These are phyloP conservation scores for Eucalyptus guilfoylei DNA, from an alignment of 345 rosid genomes.

Conservation along the genomic window DNA sequence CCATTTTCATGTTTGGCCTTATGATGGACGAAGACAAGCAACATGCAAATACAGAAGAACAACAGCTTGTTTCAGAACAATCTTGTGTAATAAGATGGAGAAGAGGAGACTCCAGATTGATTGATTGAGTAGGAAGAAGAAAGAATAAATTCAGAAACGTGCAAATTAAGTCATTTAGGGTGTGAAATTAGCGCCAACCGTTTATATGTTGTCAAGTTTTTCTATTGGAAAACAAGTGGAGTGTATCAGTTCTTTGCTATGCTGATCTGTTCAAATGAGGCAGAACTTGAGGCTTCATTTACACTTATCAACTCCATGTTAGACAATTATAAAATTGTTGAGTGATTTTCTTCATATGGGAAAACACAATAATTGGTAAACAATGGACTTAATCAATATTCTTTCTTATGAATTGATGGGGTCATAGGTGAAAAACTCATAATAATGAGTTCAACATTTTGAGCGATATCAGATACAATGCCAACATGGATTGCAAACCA, in stretches of 20 bases:
- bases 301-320: background rate
- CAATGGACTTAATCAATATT: background rate
- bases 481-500: background rate
- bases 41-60: background rate
- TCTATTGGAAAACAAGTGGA: background rate
- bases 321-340: background rate
- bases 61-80: background rate
- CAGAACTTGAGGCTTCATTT: background rate
- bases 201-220: background rate
- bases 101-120: background rate
- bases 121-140: background rate
- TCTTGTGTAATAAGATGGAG: background rate
- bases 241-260: background rate
- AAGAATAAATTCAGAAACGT: background rate
- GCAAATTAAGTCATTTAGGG: background rate
- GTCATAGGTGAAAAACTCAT: background rate
- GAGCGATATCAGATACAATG: background rate
- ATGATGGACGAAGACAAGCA: background rate
- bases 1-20: background rate
- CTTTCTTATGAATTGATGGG: background rate
- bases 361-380: background rate
- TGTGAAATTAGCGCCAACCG: background rate
- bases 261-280: background rate
- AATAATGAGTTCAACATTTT: background rate
- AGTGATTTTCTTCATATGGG: background rate